phyloP scores from a whole-genome alignment of 768 basidiomycete genomes.

The Hydnum rufescens region DNA sequence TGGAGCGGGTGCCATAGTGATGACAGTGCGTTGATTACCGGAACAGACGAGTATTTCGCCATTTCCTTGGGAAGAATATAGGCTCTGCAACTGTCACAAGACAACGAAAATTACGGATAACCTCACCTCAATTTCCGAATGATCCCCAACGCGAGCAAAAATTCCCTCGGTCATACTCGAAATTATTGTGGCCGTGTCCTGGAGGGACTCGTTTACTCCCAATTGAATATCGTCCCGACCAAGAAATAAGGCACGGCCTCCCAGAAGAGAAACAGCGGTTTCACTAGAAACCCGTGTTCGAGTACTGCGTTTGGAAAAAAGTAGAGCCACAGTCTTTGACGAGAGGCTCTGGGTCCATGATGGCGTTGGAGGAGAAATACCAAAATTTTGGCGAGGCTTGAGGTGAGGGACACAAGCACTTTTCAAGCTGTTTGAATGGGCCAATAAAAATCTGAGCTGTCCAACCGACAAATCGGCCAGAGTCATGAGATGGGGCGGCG shows the following conservation, averaged over 20 bases:
- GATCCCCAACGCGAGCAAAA: slow-evolving; percentile 87
- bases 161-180: slow-evolving; percentile 93
- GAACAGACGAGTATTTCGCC: slow-evolving; percentile 75
- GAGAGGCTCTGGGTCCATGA: slow-evolving; percentile 51
- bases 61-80: slow-evolving; percentile 48
- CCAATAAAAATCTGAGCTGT: slow-evolving; percentile 49
- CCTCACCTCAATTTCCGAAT: slow-evolving; percentile 77
- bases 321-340: slow-evolving; percentile 67
- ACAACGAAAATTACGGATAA: background rate
- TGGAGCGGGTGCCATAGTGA: slow-evolving; percentile 95
- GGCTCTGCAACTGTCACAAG: background rate
- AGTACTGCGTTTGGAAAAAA: slow-evolving; percentile 89
- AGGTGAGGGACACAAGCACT: slow-evolving; percentile 29
- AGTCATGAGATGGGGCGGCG: slow-evolving; percentile 58
- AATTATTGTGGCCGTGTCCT: slow-evolving; percentile 76
- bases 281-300: slow-evolving; percentile 80
- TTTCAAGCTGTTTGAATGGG: slow-evolving; percentile 47
- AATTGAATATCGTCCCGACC: slow-evolving; percentile 84
- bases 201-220: slow-evolving; percentile 76
- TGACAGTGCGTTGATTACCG: slow-evolving; percentile 90
- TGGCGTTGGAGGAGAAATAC: background rate
- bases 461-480: slow-evolving; percentile 67
- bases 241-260: slow-evolving; percentile 79
- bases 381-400: background rate
- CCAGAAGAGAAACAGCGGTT: slow-evolving; percentile 56